Base-by-base conservation (phyloP, 2,329 filamentous ascomycete species). In the Endoconidiophora polonica region DNA sequence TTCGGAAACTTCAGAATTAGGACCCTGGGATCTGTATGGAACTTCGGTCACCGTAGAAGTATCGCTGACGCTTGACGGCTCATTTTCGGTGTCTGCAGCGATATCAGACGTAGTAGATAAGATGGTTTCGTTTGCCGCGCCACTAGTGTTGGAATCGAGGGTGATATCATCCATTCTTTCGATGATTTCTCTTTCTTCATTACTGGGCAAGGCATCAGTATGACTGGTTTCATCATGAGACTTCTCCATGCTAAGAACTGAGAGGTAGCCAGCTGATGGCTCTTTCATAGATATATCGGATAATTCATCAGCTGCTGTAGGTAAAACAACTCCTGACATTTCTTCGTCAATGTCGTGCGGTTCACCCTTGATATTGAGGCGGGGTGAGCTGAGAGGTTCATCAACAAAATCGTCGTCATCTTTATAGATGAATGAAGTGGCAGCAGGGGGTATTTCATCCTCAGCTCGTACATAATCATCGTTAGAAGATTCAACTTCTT, bases 361-460 rank as follows among this genome's bases (percentile, higher is more conserved):
- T 73, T n/a, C 74, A 71, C 42, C 43, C 18, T 29, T 42, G 18
- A 53, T 50, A 16, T 76, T 70, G 6, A 90, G 70, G 4, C 71
- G 68, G 2, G 77, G 76, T 3, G 83, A 84, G 56, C 76, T 83
- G 16, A 86, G 68, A 2, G 83, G 81, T 61, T 88, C 83, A 54
- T 88, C 83, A 18, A 87, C 81, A 59, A 88, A 83, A 52, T 86
- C 80, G 47, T 82, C 80, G 49, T 83, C 80, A 55, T 81, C 76
- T 54, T 76, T 72, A 29, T 74, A 74, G 44, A 75, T 73, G 16
- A 83, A 69, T n/a, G 76, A 71, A 5, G 71, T 68, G 2, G 77
- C 75, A 3, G 82, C 83, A 55, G 76, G 83, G 16, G 86, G 68
- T 2, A 83, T 81, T 61, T 88, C 83, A 54, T 88, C 83, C 18